Base-by-base conservation (phyloP, 2,329 filamentous ascomycete genomes). In the Clarireedia hainanense region DNA sequence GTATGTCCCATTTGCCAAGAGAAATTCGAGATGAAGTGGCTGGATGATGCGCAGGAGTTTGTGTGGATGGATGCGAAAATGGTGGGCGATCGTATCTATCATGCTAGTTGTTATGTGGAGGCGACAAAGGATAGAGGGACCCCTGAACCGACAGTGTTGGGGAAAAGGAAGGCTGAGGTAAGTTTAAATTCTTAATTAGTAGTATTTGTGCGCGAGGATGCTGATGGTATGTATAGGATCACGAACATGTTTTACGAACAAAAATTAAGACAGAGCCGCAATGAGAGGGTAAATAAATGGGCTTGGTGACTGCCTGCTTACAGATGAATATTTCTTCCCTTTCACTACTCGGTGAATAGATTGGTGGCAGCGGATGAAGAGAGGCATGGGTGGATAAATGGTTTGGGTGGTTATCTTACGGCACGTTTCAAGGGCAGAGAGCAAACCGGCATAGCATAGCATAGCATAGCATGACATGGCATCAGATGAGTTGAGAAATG, bases 1-100 rank as follows among this genome's bases (percentile, higher is more conserved):
- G 80, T 88, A 1, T 99, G 94, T 67, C 90, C 91, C 2, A 95
- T 99, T 64, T 97, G 94, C 70, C 91, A 96, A 70, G 94, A 99
- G 69, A 87, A 88, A 62, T 97, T 99, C 65, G 88, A 95, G 73
- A 90, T 88, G 62, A 87, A 88, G 61, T 97, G 91, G 87, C 84
- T 92, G 6, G 90, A 95, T 64, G 90, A 95, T 60, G 88, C 88
- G 17, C 91, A 97, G 71, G 92, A 99, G 67, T 97, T 91, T 80
- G 92, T 99, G 42, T 97, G 94, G 89, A 86, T 90, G 70, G 92
- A 99, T 70, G 89, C 92, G 0, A 78, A 88, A 50, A 80, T 86
- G 61, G 82, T 95, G 30, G 88, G 88, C 37, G 83, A 80, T 55
- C 84, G 89, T 60, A 86, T 94, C 15, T 97, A 90, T 66, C 94